Base-by-base conservation (phyloP, 768 basidiomycete genomes). In the Pisolithus tinctorius region DNA sequence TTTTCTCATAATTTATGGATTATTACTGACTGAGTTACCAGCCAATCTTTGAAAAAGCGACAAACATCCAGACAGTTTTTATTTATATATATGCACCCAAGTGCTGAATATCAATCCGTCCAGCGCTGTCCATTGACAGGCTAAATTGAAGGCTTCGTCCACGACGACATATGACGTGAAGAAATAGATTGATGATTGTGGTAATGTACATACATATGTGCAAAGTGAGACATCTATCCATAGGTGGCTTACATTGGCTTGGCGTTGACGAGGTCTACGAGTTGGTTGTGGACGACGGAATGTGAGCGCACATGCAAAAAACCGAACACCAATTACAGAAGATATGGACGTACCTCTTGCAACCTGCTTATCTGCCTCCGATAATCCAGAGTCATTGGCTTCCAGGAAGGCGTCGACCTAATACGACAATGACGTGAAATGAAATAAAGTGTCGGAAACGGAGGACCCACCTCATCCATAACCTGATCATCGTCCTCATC, bases 401-500 rank as follows among this genome's bases (percentile, higher is more conserved):
- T 96, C 93, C 41, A 97, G 73, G 78, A 95, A 95, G 0, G 92
- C 93, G 62, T 95, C 93, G 49, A 93, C 89, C 84, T 87, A 29
- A 30, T 26, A 48, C 13, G 50, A 29, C 31, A 20, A 20, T 20
- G 37, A 47, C 20, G 13, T 48, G 41, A 16, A 26, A 51, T 40
- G 26, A 48, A 17, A 23, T 26, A 37, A 25, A n/a, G 40, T 16
- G 6, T 4, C 14, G 41, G 43, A 42, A 30, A 49, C 38, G 41
- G 53, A 42, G 23, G 34, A 69, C 76, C 52, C 50, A 86, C 89
- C 76, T 95, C 93, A 61, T 94, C 90, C 83, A 97, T 79, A 44
- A 94, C 90, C 51, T 81, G 82, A 55, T 86, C 84, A 50, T 85
- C 84, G 43, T 80, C 83, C 46, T 76, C 81, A 25, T 47, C 45